Conservation (phyloP, 169 alveolate genomes). For the Plasmodium fragile region DNA sequence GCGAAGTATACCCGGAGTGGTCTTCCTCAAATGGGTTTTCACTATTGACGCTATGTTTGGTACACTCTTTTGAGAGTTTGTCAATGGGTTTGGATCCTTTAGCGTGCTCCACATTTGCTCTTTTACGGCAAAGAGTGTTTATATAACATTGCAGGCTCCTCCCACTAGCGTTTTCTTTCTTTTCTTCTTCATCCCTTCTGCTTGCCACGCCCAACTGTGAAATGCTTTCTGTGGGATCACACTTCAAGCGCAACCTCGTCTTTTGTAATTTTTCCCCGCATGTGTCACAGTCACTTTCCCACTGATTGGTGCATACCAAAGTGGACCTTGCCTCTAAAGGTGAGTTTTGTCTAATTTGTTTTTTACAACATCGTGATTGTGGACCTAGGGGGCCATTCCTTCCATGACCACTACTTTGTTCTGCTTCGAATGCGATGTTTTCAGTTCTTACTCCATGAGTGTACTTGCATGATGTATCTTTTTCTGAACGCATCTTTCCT, state of each 20-base stretch:
- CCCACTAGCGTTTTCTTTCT: background rate
- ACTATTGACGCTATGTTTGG: background rate
- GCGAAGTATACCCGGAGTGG: background rate
- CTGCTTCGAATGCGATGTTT: background rate
- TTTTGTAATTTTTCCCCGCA: background rate
- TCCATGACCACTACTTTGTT: background rate
- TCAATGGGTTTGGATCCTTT: background rate
- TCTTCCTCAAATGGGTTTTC: background rate
- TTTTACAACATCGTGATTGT: background rate
- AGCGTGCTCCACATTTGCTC: background rate
- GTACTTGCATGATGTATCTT: background rate
- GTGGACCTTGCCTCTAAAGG: background rate
- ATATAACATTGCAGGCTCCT: background rate
- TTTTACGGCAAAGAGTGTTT: background rate
- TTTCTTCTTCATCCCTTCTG: background rate
- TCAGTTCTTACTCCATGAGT: background rate
- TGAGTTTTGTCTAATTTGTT: background rate
- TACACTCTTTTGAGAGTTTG: background rate
- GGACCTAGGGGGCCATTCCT: background rate
- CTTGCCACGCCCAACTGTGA: background rate
- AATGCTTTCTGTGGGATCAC: background rate
- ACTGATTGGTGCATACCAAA: background rate
- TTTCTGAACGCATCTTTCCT: background rate
- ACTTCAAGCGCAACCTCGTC: conserved; percentile 8
- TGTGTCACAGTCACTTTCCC: background rate